Evolutionary conservation across 164 flowering plant species (phyloP), one percentile per base, ranked within the genome.

Genomic region (Houttuynia cordata): DNA sequence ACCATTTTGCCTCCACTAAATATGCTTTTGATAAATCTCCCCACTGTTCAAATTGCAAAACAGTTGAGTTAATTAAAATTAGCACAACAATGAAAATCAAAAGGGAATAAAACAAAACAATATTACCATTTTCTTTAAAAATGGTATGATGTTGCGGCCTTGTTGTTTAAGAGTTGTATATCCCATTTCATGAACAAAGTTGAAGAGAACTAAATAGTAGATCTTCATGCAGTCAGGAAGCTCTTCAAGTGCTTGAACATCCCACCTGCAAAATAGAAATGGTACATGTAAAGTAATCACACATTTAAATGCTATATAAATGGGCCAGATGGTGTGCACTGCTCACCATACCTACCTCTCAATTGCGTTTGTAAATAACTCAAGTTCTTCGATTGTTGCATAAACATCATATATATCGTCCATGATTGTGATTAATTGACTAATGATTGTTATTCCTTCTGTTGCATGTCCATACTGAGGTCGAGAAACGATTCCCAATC

Each of bases 101-200:
- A 17, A 14, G 17, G 24, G 22, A 54, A 0, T 20, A 10, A 20
- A 3, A 20, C 4, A 3, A 10, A 42, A 42, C 17, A 30, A 30
- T 42, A 10, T 17, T 64, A 64, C 67, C 62, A 10, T n/a, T 64
- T 58, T 51, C 20, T 13, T 64, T 5, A 64, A 34, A 39, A 50
- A 51, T 24, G 45, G 30, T 34, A 56, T 24, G 49, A 50, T 47
- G 39, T 64, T 24, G 12, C 23, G 24, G 8, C 47, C 39, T 15
- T 55, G 53, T 54, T 53, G 15, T 15, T 37, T 24, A 56, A 21
- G 45, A 19, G 42, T 7, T 18, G 21, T 41, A n/a, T 58, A 58
- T 37, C n/a, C 60, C 12, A 58, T 37, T 58, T 58, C 47, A 37
- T 37, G 15, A 21, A 37, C 60, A 37, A 17, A 23, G 24, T 58